Evolutionary conservation across 148 eudicot genomes (phyloP), one percentile per base, ranked within the genome.

Genomic region (Diospyros kaki): DNA sequence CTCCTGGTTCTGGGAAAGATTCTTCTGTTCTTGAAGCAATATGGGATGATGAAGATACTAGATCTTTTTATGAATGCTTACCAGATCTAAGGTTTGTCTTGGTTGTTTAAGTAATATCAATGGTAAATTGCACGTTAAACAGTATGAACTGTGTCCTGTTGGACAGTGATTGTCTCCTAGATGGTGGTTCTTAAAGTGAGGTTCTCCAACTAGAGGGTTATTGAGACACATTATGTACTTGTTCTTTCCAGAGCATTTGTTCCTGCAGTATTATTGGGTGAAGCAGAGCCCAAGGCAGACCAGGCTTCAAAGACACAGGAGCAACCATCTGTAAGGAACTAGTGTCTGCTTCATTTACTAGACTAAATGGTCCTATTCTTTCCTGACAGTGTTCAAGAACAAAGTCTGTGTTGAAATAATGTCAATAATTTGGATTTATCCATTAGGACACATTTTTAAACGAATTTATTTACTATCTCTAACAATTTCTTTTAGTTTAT

Each of bases 11-110:
- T 53, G 92, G 90, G 60, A 94, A 90, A 75, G 98, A 94, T 73
- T 78, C 93, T 79, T 84, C 90, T 69, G 78, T 82, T 64, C 82
- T 84, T 84, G 98, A 94, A 81, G 88, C 97, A 12, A 78, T 92
- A 73, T 94, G 98, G 98, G 97, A 94, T 72, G 98, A 94, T 81
- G 98, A 94, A 81, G 98, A 94, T 82, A 94, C 97, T 43, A 86
- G 90, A 83, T 87, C 96, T 58, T 94, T 94, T 71, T 94, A 94
- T 83, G 98, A 92, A 77, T 86, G 90, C 84, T 83, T 94, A 78
- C 98, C 98, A 54, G 98, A 94, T 81, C 96, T 94, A 67, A 94
- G 97, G 98, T 94, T 82, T 82, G 83, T 81, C 44, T 38, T 68
- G 43, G 39, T 48, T 6, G 28, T 42, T 7, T 9, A 40, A 55